phyloP scores from a whole-genome alignment of 2,329 filamentous ascomycete species.

The Hypocrella siamensis region DNA sequence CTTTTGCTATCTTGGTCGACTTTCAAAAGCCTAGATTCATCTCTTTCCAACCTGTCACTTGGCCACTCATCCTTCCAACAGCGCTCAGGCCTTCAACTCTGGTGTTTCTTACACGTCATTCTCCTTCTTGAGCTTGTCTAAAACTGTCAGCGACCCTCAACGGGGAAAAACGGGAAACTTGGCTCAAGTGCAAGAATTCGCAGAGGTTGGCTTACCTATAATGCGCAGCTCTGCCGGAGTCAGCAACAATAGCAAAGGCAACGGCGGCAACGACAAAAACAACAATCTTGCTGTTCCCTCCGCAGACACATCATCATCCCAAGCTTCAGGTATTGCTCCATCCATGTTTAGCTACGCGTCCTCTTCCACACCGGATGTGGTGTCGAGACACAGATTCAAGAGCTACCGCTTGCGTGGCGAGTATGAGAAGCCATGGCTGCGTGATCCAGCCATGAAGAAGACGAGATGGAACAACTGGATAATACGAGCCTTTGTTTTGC shows the following conservation, averaged over 20 bases:
- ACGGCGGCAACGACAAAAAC: no score
- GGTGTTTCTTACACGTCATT: no score
- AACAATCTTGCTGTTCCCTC: no score
- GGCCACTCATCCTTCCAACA: no score
- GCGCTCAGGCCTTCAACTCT: no score
- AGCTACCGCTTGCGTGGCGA: conserved; percentile 16
- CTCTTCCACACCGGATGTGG: conserved; percentile 2
- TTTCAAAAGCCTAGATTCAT: no score
- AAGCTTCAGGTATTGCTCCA: not conserved
- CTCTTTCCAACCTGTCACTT: no score
- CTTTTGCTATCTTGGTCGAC: no score
- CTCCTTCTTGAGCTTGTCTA: no score
- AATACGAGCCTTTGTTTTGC: conserved; percentile 13
- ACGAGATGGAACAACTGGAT: conserved; percentile 20
- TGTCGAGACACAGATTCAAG: conserved; percentile 11
- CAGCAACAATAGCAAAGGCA: not conserved
- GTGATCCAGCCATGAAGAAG: conserved; percentile 15
- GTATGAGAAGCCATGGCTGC: conserved; percentile 24
- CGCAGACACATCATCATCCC: conserved; percentile 1
- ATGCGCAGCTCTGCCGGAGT: not conserved
- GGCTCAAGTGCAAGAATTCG: not conserved
- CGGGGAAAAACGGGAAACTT: not conserved
- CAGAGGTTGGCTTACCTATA: not conserved
- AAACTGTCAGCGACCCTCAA: not conserved
- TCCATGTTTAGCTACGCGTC: not conserved